phyloP scores from a whole-genome alignment of 495 filamentous ascomycete species.

The Penicillium taxi region DNA sequence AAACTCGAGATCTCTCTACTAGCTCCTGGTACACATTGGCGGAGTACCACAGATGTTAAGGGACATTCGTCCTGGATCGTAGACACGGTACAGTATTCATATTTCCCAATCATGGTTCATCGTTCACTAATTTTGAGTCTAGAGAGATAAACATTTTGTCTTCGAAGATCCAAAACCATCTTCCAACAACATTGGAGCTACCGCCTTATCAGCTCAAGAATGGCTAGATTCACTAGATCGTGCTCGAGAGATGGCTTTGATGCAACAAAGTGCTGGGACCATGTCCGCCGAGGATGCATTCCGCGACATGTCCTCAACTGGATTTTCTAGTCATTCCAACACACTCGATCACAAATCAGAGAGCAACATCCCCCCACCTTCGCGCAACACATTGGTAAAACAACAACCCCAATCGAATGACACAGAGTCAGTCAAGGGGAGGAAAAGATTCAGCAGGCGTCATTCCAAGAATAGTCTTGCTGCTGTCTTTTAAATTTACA shows the following conservation, averaged over 20 bases:
- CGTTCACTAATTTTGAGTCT: conserved; percentile 11
- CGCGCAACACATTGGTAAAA: conserved; percentile 43
- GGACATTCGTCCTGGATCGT: conserved; percentile 82
- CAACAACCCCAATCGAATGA: conserved; percentile 41
- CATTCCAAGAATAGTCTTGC: conserved; percentile 86
- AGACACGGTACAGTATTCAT: conserved; percentile 69
- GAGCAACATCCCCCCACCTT: conserved; percentile 23
- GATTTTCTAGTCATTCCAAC: conserved; percentile 66
- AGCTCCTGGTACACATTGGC: conserved; percentile 62
- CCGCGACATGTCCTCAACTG: conserved; percentile 63
- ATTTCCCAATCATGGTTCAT: too few species aligned
- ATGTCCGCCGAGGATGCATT: conserved; percentile 65
- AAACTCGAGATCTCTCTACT: conserved; percentile 85
- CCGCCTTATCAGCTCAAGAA: conserved; percentile 57
- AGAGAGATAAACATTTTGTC: conserved; percentile 85
- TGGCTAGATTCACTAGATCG: conserved; percentile 82
- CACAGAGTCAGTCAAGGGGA: conserved; percentile 50
- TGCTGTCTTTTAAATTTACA: conserved; percentile 55
- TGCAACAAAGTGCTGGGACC: conserved; percentile 56
- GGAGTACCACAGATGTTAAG: conserved; percentile 71
- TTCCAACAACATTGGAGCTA: conserved; percentile 38
- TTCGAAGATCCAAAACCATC: conserved; percentile 82
- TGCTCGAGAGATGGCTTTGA: conserved; percentile 70
- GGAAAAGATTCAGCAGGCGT: conserved; percentile 80
- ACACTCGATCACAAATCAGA: conserved; percentile 55